Conservation (phyloP, 768 basidiomycete genomes). For the Lactifluus volemus region DNA sequence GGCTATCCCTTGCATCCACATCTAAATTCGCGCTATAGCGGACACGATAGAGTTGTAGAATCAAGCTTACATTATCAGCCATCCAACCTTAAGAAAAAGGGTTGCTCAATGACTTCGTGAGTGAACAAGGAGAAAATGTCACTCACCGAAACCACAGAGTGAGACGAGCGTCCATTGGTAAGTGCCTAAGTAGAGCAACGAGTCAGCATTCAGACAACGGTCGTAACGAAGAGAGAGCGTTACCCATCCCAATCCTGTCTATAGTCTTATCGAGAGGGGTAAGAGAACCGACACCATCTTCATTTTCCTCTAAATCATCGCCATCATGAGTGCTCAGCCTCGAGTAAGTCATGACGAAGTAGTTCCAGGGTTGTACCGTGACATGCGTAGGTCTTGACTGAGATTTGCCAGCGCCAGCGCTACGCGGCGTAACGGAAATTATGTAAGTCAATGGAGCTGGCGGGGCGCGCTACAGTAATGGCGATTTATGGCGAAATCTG, state of each 20-base stretch:
- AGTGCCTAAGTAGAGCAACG: conserved; percentile 33
- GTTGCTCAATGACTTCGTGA: not conserved
- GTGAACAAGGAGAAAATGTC: not conserved
- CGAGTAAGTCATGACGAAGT: conserved; percentile 31
- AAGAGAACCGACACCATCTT: conserved; percentile 26
- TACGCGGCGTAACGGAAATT: not conserved
- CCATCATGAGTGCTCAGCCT: conserved; percentile 29
- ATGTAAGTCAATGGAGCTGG: not conserved
- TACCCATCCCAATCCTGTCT: conserved; percentile 85
- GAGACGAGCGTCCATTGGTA: conserved; percentile 80
- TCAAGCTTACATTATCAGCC: conserved; percentile 71
- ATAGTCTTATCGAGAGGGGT: conserved; percentile 73
- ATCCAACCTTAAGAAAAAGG: conserved; percentile 58
- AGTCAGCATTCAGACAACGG: not conserved
- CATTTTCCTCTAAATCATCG: conserved; percentile 26
- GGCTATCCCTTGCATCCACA: conserved; percentile 89
- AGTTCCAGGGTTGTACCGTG: conserved; percentile 36
- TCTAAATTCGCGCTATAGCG: conserved; percentile 35
- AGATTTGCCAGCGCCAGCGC: no score
- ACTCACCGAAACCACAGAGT: conserved; percentile 82
- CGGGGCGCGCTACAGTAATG: not conserved
- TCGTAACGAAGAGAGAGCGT: conserved; percentile 14
- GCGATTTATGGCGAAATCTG: not conserved
- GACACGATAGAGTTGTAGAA: not conserved
- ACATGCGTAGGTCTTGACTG: not conserved